Base-by-base conservation (phyloP, 352 stramenopile species). In the Pythium aquatile region DNA sequence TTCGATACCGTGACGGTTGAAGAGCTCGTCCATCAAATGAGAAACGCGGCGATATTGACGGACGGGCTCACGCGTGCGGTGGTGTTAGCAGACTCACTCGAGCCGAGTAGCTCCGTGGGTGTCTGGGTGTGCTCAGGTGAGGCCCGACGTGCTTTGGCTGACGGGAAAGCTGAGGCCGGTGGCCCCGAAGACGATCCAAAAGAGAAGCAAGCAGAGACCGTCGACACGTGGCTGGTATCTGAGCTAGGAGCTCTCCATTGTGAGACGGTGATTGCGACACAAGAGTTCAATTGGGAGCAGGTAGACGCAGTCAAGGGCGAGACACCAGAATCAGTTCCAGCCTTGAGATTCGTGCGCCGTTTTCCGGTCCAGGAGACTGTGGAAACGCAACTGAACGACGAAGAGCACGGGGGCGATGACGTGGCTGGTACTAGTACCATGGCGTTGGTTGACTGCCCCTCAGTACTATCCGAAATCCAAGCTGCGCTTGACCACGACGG, bases 241-340 rank as follows among this genome's bases (percentile, higher is more conserved):
- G 55, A 65, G 51, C 49, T 72, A 2, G 66, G 66, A 2, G 16
- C 32, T 40, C 37, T 64, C 8, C 55, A 65, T 33, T 72, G 66
- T 30, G 55, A 72, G 55, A 61, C 35, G 13, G 46, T 72, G n/a
- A 54, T 65, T 28, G 66, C 60, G 16, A 66, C 32, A 1, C 37
- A 52, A 7, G 49, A 64, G 17, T 72, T 72, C 30, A 72, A 72
- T 16, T 72, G 66, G 66, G 46, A 56, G 26, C 28, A 72, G 16
- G 7, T 61, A 7, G 14, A 9, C 9, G 2, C 1, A 40, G 6
- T 13, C 13, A 20, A 42, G 28, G n/a, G 44, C 30, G 17, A 30
- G 13, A 20, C 17, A 30, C 16, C 13, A 13, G 24, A 57, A 28
- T 44, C 16, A 10, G 11, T 16, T 10, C 9, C 13, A 4, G 6